phyloP scores from a whole-genome alignment of 2,329 filamentous ascomycete species.

The Fusarium pseudonygamai region DNA sequence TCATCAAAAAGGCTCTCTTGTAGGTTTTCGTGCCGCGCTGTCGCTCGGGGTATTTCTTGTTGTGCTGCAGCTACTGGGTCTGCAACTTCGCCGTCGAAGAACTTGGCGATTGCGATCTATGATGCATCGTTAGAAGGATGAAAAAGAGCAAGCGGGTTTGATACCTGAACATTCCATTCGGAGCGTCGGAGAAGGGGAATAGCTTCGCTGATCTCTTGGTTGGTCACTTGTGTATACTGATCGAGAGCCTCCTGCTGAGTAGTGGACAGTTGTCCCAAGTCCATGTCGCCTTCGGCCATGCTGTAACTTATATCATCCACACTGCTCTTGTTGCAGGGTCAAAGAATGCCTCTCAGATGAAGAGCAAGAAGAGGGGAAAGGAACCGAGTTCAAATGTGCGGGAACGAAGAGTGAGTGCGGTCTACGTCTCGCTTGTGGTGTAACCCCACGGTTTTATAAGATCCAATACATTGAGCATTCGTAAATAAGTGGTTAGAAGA shows the following conservation, averaged over 20 bases:
- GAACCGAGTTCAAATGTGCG: not conserved
- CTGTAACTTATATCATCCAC: constrained; percentile 1
- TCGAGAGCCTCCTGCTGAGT: constrained; percentile 85
- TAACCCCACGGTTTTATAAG: constrained; percentile 20
- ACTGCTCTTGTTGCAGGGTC: not conserved
- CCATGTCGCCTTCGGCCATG: constrained; percentile 52
- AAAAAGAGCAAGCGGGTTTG: not conserved
- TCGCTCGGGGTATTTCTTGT: constrained; percentile 68
- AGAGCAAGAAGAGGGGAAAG: not conserved
- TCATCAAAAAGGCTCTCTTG: constrained; percentile 64
- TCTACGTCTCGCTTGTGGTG: constrained; percentile 11
- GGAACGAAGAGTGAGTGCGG: not conserved
- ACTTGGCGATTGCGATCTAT: constrained; percentile 94
- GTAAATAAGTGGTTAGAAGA: not conserved
- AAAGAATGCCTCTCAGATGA: not conserved
- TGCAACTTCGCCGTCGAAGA: constrained; percentile 94
- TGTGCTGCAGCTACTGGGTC: constrained; percentile 82
- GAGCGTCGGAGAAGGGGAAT: constrained; percentile 83
- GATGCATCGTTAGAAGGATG: constrained; percentile 8
- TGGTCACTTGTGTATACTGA: constrained; percentile 88
- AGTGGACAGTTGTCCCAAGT: constrained; percentile 76
- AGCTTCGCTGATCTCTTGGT: constrained; percentile 80
- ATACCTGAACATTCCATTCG: constrained; percentile 94
- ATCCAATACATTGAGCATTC: constrained; percentile 3
- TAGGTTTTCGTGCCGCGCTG: constrained; percentile 77